These are phyloP conservation scores for Drechslerella stenobrocha DNA, from an alignment of 2,329 filamentous ascomycete species.

Conservation along the genomic window DNA sequence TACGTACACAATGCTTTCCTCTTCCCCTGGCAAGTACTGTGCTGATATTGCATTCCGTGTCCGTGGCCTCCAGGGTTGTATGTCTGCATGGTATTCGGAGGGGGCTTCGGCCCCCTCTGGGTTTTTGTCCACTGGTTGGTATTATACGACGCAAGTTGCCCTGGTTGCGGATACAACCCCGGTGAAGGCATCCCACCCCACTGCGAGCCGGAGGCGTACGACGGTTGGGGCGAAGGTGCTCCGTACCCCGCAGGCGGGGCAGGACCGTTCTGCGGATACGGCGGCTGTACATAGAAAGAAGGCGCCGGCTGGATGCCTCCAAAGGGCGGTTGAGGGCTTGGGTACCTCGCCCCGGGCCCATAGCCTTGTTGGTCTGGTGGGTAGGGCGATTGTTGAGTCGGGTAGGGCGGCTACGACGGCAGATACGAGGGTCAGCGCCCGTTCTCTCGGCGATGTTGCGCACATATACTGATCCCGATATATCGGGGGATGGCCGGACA, in stretches of 20 bases:
- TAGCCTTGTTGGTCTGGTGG: slow-evolving; percentile 44
- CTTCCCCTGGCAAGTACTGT: slow-evolving; percentile 48
- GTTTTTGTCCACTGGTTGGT: slow-evolving; percentile 46
- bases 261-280: slow-evolving; percentile 35
- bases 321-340: slow-evolving; percentile 37
- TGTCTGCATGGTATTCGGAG: slow-evolving; percentile 43
- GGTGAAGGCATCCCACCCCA: slow-evolving; percentile 32
- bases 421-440: slow-evolving; percentile 13
- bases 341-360: slow-evolving; percentile 32
- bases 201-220: slow-evolving; percentile 21
- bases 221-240: slow-evolving; percentile 19
- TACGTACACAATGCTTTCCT: slow-evolving; percentile 42
- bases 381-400: slow-evolving; percentile 31
- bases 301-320: slow-evolving; percentile 24
- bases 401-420: slow-evolving; percentile 30
- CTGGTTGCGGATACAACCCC: slow-evolving; percentile 25
- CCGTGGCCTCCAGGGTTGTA: slow-evolving; percentile 30
- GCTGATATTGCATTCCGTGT: slow-evolving; percentile 27
- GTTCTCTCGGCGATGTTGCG: background rate
- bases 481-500: too few species aligned
- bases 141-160: slow-evolving; percentile 33
- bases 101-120: slow-evolving; percentile 37
- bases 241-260: slow-evolving; percentile 30
- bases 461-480: too few species aligned
- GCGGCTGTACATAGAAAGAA: slow-evolving; percentile 38